Evolutionary conservation across 768 basidiomycete genomes (phyloP), one percentile per base, ranked within the genome.

Genomic region (Porphyrellus cyaneotinctus): DNA sequence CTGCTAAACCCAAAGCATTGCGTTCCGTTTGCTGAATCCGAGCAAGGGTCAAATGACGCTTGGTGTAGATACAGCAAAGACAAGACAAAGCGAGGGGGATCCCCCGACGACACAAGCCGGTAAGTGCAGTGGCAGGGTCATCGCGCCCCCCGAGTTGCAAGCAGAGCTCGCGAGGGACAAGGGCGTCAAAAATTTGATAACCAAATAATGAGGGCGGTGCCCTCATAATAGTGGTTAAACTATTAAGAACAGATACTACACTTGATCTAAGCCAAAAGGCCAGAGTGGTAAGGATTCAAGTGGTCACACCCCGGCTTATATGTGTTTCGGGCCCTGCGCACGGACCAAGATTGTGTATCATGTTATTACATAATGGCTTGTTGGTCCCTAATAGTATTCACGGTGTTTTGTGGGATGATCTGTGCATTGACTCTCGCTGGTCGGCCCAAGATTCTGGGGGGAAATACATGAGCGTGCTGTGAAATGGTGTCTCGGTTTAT

Each of bases 161-260:
- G 73, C 73, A 74, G 73, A 74, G 72, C 61, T 60, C 61, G 6
- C 49, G 4, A 6, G 22, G 58, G 38, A 57, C 58, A 56, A 60
- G 56, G 64, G 64, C 48, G 61, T n/a, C 64, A 65, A 65, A 65
- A 66, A 64, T 66, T 65, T 76, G 73, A 78, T 80, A 80, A 80
- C 78, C 78, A 78, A 66, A 63, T 62, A 78, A 76, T 72, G 70
- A 69, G 70, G 64, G 75, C 78, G 71, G 72, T 79, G 78, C 75
- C 72, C 67, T 67, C 74, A 77, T 78, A 78, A 78, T 77, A 79
- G 78, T 77, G 76, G 78, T 69, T 79, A 70, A 58, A 73, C 78
- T 82, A 75, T 76, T 75, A 80, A 82, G 79, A 82, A 82, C 80
- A 82, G 81, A 82, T 83, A 82, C 82, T 83, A 82, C 82, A 82